phyloP scores from a whole-genome alignment of 306 rosid species.

The Dalbergia oliveri region DNA sequence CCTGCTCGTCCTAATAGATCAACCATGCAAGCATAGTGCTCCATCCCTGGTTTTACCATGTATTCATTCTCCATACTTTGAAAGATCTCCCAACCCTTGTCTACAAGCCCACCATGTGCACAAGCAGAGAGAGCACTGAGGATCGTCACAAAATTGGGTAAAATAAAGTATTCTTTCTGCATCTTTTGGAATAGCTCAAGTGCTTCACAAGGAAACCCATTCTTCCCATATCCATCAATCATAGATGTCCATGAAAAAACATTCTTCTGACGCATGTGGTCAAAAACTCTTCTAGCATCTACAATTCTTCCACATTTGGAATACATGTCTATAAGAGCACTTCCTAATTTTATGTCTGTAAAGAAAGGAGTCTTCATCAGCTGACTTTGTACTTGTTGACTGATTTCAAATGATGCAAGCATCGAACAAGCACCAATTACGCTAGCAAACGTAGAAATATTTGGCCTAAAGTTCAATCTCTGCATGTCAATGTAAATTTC shows the following conservation, averaged over 20 bases:
- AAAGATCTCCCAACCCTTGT: constrained; percentile 77
- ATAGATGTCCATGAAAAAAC: constrained; percentile 93
- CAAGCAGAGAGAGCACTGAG: constrained; percentile 91
- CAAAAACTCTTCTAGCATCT: constrained; percentile 73
- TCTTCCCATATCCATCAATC: constrained; percentile 96
- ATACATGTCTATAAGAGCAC: constrained; percentile 90
- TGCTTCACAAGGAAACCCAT: constrained; percentile 76
- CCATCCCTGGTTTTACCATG: constrained; percentile 66
- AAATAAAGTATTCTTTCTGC: constrained; percentile 52
- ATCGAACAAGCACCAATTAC: constrained; percentile 70
- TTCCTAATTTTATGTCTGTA: constrained; percentile 68
- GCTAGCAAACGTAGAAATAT: constrained; percentile 88
- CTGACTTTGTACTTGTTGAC: constrained; percentile 82
- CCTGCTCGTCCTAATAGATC: constrained; percentile 95
- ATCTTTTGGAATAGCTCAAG: constrained; percentile 70
- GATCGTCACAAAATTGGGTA: constrained; percentile 83
- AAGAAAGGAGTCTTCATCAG: constrained; percentile 71
- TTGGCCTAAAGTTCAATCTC: constrained; percentile 69
- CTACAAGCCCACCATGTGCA: constrained; percentile 86
- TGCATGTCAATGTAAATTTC: constrained; percentile 84
- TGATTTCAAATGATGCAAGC: constrained; percentile 71
- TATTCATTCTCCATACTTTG: constrained; percentile 72
- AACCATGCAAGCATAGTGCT: constrained; percentile 67
- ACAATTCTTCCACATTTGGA: constrained; percentile 79
- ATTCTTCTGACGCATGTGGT: constrained; percentile 73